Percentiles rank a stretch among this genome's conserved stretches.
phyloP scores from a whole-genome alignment of 805 yeast genomes.

The Metschnikowia kunwiensis region DNA sequence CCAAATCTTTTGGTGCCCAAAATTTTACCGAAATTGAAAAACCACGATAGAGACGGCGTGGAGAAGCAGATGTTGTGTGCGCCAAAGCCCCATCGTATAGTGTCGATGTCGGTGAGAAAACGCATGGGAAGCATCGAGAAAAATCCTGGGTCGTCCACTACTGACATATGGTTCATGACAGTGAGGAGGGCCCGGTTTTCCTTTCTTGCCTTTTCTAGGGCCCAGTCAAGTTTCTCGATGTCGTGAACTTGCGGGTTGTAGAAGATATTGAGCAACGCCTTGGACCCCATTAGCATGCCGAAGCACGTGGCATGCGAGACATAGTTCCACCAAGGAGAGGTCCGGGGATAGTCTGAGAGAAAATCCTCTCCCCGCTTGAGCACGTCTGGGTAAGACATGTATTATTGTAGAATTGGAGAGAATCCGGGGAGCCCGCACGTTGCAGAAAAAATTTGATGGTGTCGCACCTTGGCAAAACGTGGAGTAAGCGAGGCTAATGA shows the following conservation, averaged over 20 bases:
- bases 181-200: slow-evolving; percentile 80
- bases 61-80: slow-evolving; percentile 89
- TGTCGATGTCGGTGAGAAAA: slow-evolving; percentile 56
- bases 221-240: slow-evolving; percentile 60
- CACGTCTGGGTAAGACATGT: slow-evolving; percentile 72
- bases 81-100: slow-evolving; percentile 90
- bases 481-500: too few relatives aligned
- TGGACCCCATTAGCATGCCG: slow-evolving; percentile 62
- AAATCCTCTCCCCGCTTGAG: slow-evolving; percentile 71
- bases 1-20: slow-evolving; percentile 86
- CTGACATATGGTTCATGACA: slow-evolving; percentile 90
- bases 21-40: slow-evolving; percentile 88
- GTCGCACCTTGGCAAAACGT: too few relatives aligned
- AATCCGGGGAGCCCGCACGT: too few relatives aligned
- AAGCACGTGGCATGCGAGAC: slow-evolving; percentile 69
- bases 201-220: slow-evolving; percentile 55
- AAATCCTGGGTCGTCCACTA: slow-evolving; percentile 85
- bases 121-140: slow-evolving; percentile 85
- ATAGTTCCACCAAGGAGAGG: slow-evolving; percentile 57
- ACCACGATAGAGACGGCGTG: slow-evolving; percentile 46
- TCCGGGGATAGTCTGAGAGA: slow-evolving; percentile 60
- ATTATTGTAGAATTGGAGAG: too few relatives aligned
- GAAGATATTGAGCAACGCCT: slow-evolving; percentile 53
- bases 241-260: slow-evolving; percentile 65
- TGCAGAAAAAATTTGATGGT: too few relatives aligned